These are phyloP conservation scores for Capsella rubella DNA, from an alignment of 441 rosid genomes.

Conservation along the genomic window DNA sequence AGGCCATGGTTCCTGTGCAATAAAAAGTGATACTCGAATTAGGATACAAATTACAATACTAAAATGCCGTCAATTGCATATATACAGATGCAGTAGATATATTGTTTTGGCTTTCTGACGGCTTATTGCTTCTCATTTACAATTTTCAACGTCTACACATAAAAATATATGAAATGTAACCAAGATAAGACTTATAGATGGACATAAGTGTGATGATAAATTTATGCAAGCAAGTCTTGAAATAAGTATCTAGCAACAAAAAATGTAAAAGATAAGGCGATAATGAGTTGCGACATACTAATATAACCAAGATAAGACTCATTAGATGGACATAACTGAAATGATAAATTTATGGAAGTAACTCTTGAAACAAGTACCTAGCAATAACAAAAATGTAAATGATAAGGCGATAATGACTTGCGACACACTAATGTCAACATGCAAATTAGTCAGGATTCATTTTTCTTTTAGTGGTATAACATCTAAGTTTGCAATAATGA, in stretches of 20 bases:
- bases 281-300: neutral
- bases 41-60: conserved; percentile 14
- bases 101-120: neutral
- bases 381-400: neutral
- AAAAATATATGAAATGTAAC: conserved; percentile 1
- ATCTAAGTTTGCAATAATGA: conserved; percentile 4
- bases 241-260: neutral
- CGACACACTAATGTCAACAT: conserved; percentile 6
- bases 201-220: neutral
- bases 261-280: neutral
- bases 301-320: conserved; percentile 19
- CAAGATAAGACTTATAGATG: conserved; percentile 8
- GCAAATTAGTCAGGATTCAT: neutral
- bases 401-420: neutral
- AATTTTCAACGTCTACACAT: neutral
- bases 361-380: conserved; percentile 1
- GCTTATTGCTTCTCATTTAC: neutral
- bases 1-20: conserved; percentile 87
- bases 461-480: conserved; percentile 1
- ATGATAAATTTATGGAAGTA: neutral
- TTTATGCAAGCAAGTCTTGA: conserved; percentile 3
- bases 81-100: neutral
- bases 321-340: neutral
- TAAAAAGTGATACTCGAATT: conserved; percentile 23
- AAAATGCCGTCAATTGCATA: neutral